Base-by-base conservation (phyloP, 495 filamentous ascomycete species). In the Neohortaea acidophila region DNA sequence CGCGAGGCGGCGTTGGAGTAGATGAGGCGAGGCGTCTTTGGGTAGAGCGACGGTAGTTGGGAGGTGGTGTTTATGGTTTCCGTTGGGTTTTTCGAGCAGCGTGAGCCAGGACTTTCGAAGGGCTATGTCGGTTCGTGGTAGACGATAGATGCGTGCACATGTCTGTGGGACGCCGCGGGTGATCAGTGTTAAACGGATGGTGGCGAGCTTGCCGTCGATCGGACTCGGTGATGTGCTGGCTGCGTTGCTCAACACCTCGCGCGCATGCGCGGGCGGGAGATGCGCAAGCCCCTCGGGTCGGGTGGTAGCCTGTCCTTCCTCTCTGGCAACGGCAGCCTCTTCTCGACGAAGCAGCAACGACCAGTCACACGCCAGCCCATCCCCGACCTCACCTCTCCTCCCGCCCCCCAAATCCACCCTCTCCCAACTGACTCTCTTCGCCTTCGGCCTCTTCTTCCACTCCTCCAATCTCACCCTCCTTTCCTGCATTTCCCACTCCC, bases 291-390 rank as follows among this genome's bases (percentile, higher is more conserved):
- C 17, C 4, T 11, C 28, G 17, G 28, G 20, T 38, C 9, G 3
- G n/a, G 37, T 19, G 8, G 24, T 20, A 15, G 6, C 29, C 14
- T 32, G 24, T 26, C 24, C 24, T 7, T 17, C 20, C 25, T 14
- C 42, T 4, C 6, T 27, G 2, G 21, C 42, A 31, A 12, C 36
- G 1, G 21, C 36, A 13, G 14, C 33, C 20, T 45, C 33, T 2
- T 33, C 27, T 15, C 28, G 11, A 31, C 17, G 6, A 21, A 75
- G 59, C 15, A 89, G 64, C 39, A 61, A 59, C 45, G 82, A 79
- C 70, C 84, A 96, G 52, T 94, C 87, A 62, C 86, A 94, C 13
- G 73, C 72, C 73, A 81, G 85, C 1, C 85, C 85, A 36, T 66
- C 57, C 2, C 89, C 89, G 27, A 92, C 54, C 51, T 96, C 89